Evolutionary conservation across 805 yeast genomes (phyloP), one percentile per base, ranked within the genome.

Genomic region (Candida vartiovaarae): DNA sequence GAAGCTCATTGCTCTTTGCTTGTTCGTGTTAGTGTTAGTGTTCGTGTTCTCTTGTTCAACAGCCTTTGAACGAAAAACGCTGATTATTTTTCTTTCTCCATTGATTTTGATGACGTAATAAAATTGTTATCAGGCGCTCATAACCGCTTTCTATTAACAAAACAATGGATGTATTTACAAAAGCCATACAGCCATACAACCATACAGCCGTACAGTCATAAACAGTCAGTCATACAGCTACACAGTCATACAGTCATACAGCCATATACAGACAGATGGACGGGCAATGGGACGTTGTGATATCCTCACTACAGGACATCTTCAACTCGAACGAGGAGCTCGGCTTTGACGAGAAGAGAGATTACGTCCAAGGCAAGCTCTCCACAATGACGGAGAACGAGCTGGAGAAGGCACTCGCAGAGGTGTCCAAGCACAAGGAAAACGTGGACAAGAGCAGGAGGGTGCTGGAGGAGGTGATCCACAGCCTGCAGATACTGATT

Each of bases 251-350:
- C 2, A 15, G 20, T 15, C 20, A 15, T 15, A 15, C 20, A 15
- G 20, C 20, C 20, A 15, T 15, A 15, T 15, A 15, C 20, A 15
- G 20, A 15, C 20, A 15, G 20, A 15, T 75, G 69, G 82, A 76
- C 26, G 78, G 82, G 1, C 72, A 76, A 52, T 83, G 91, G 91
- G 84, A 80, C 52, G 72, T 75, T 29, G 80, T 80, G 5, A 66
- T 79, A 3, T 71, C 87, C 6, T 78, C 84, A 2, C 63, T 83
- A 20, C 89, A 82, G 57, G 89, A 82, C 52, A 70, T 81, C 8
- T 78, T 78, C 59, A 81, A 76, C 49, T 69, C 78, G 27, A 80
- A 80, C 53, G 85, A 78, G 51, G 67, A 73, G 10, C 57, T 67
- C 4, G 60, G 74, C 3, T 74, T 82, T 44, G 82, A 80, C 48